A percentile compares a stretch with the other conserved stretches of the same genome.
Evolutionary conservation across 2,329 filamentous ascomycete genomes (phyloP).

Genomic region (Aureobasidium lini): DNA sequence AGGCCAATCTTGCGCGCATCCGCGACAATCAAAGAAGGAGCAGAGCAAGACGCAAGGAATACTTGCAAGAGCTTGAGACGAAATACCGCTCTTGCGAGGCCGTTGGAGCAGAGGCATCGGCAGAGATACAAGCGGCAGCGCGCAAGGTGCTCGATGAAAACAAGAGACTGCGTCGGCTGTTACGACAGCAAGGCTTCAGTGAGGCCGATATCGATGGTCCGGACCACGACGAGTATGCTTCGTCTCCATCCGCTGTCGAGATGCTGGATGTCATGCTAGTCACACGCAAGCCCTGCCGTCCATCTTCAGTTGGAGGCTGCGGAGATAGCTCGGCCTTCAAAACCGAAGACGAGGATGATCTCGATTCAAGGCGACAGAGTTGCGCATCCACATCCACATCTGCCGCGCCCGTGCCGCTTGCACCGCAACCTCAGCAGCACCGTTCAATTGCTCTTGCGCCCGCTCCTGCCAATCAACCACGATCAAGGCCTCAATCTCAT

Average conservation of each 20-base stretch:
- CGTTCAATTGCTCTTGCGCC: neutral
- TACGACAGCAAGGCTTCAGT: constrained; percentile 50
- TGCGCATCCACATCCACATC: neutral
- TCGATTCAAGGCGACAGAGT: neutral
- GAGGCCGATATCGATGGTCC: constrained; percentile 45
- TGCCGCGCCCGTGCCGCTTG: neutral
- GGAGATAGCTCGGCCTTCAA: neutral
- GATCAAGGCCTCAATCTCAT: neutral
- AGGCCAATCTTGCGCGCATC: constrained; percentile 50
- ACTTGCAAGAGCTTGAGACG: constrained; percentile 61
- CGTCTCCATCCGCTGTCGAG: constrained; percentile 1
- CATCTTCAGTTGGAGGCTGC: neutral
- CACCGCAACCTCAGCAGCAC: constrained; percentile 14
- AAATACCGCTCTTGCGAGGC: constrained; percentile 57
- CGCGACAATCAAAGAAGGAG: constrained; percentile 71
- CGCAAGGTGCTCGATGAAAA: constrained; percentile 64
- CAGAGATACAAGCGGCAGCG: constrained; percentile 65
- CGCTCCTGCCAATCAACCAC: neutral
- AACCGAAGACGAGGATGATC: neutral
- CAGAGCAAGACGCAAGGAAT: constrained; percentile 66
- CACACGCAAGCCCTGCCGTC: constrained; percentile 5
- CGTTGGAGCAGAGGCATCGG: constrained; percentile 58
- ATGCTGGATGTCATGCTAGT: constrained; percentile 15
- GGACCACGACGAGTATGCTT: constrained; percentile 9
- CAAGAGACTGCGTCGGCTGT: constrained; percentile 51